Evolutionary conservation across 768 basidiomycete genomes (phyloP).

Genomic region (Crepidotus variabilis): DNA sequence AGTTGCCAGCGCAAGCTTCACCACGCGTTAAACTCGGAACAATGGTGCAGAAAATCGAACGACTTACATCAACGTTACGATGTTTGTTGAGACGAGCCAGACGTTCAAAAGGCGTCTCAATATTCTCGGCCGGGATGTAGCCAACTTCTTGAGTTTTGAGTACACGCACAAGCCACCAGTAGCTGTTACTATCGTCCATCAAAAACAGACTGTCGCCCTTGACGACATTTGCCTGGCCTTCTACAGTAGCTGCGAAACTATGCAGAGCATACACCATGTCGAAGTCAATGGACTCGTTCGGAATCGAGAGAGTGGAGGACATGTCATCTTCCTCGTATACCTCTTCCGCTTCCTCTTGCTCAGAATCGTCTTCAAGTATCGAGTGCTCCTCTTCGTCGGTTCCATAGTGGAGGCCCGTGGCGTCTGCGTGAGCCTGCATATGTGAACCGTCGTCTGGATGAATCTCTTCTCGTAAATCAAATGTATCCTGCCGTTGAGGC

Average conservation of each 20-base stretch:
- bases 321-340: conserved; percentile 75
- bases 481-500: conserved; percentile 51
- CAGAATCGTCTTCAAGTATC: conserved; percentile 82
- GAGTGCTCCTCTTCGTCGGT: conserved; percentile 75
- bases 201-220: conserved; percentile 96
- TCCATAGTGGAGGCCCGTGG: conserved; percentile 35
- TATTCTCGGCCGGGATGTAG: conserved; percentile 98
- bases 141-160: conserved; percentile 98
- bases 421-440: conserved; percentile 42
- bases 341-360: conserved; percentile 70
- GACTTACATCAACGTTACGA: conserved; percentile 89
- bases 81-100: conserved; percentile 95
- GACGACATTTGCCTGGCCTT: conserved; percentile 97
- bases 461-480: conserved; percentile 68
- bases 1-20: conserved; percentile 70
- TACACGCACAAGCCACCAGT: conserved; percentile 99
- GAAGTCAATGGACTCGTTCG: conserved; percentile 91
- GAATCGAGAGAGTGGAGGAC: conserved; percentile 81
- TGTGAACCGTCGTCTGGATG: conserved; percentile 40
- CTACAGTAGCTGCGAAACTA: conserved; percentile 96
- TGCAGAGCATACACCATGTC: conserved; percentile 92
- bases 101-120: conserved; percentile 97
- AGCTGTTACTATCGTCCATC: conserved; percentile 98
- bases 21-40: conserved; percentile 7
- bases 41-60: not conserved